phyloP scores from a whole-genome alignment of 2,329 filamentous ascomycete genomes.

The Neopestalotiopsis sp. region DNA sequence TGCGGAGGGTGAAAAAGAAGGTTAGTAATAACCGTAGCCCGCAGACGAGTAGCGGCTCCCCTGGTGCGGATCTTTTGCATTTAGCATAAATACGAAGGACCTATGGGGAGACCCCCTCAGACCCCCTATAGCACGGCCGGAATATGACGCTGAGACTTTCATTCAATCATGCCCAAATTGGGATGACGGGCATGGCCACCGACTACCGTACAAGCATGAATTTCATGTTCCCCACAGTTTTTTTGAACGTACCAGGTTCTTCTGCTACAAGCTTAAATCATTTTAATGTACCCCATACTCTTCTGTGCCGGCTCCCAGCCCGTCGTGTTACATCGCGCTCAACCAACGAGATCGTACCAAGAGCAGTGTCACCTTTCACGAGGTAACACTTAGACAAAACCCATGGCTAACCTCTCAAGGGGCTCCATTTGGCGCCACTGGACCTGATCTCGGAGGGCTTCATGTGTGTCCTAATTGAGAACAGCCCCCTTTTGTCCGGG shows the following conservation, averaged over 20 bases:
- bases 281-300: conserved; percentile 11
- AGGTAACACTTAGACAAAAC: background rate
- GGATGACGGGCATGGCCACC: background rate
- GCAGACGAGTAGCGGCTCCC: background rate
- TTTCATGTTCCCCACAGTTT: background rate
- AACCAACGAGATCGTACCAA: background rate
- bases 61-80: background rate
- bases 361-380: background rate
- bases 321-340: background rate
- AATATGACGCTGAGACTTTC: background rate
- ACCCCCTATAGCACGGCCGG: background rate
- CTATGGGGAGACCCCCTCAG: background rate
- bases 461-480: conserved; percentile 6
- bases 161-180: background rate
- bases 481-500: conserved; percentile 2
- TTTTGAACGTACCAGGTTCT: background rate
- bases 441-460: background rate
- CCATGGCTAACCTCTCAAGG: background rate
- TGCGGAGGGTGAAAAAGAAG: background rate
- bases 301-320: background rate
- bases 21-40: background rate
- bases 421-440: background rate
- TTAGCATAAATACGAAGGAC: background rate
- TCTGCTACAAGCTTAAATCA: background rate
- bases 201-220: background rate